phyloP scores from a whole-genome alignment of 2,329 filamentous ascomycete species.

The Alternaria sp. region DNA sequence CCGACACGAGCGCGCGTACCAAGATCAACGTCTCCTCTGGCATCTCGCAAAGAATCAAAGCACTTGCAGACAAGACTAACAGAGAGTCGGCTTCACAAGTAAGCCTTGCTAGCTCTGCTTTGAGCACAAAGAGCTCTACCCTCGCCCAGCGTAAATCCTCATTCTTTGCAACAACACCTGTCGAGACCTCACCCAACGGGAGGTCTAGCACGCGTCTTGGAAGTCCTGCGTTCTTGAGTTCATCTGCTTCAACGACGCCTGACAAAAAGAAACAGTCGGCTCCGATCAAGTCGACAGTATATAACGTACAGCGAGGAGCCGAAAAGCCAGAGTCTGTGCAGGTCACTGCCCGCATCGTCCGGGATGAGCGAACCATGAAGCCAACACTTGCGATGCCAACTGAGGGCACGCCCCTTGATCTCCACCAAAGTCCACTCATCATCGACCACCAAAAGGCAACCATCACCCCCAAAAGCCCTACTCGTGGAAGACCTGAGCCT shows the following conservation, averaged over 20 bases:
- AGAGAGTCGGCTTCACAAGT: constrained; percentile 52
- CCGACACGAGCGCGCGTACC: constrained; percentile 59
- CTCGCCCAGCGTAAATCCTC: constrained; percentile 51
- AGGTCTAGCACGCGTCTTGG: constrained; percentile 40
- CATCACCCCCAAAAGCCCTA: constrained; percentile 35
- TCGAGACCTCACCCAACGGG: constrained; percentile 37
- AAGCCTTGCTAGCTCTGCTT: constrained; percentile 32
- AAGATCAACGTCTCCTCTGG: constrained; percentile 87
- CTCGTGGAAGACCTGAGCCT: constrained; percentile 41
- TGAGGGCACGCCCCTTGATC: constrained; percentile 63
- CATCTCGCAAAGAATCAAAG: constrained; percentile 94
- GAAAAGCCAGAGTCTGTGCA: constrained; percentile 78
- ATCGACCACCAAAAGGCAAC: constrained; percentile 67
- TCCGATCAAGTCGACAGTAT: constrained; percentile 44
- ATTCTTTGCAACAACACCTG: constrained; percentile 47
- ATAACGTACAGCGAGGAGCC: constrained; percentile 51
- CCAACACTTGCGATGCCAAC: constrained; percentile 46
- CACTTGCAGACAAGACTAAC: constrained; percentile 78
- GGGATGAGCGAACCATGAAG: constrained; percentile 60
- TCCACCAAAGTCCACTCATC: constrained; percentile 66
- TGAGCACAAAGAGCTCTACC: constrained; percentile 39
- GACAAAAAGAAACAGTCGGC: constrained; percentile 35
- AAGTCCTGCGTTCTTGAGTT: constrained; percentile 38
- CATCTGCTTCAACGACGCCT: constrained; percentile 39
- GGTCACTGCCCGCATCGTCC: constrained; percentile 83